Evolutionary conservation across 331 rosid genomes (phyloP).

Genomic region (Rhamnella rubrinervis): DNA sequence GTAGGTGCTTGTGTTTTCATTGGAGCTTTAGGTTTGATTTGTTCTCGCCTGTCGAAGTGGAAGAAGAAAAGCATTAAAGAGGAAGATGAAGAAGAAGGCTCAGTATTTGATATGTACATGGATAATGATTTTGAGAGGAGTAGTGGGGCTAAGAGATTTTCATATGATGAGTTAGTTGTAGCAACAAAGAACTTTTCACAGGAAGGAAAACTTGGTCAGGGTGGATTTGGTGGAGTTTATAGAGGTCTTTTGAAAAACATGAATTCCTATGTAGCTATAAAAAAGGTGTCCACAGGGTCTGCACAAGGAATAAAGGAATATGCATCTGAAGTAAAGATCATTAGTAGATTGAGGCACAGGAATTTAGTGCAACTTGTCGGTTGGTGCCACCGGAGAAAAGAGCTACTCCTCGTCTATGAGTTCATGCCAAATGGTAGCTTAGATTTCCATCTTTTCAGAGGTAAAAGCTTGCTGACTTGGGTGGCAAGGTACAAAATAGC

Average conservation of each 20-base stretch:
- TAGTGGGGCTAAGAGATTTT: slow-evolving; percentile 41
- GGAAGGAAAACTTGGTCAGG: slow-evolving; percentile 45
- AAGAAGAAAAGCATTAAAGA: slow-evolving; percentile 10
- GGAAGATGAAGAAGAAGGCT: neutral
- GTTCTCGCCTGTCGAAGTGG: neutral
- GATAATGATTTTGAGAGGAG: slow-evolving; percentile 37
- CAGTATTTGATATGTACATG: slow-evolving; percentile 5
- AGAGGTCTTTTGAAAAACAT: slow-evolving; percentile 39
- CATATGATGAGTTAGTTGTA: slow-evolving; percentile 25
- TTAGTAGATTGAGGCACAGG: slow-evolving; percentile 45
- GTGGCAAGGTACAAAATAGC: slow-evolving; percentile 39
- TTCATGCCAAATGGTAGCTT: slow-evolving; percentile 54
- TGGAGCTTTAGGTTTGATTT: slow-evolving; percentile 6
- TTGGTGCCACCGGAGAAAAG: slow-evolving; percentile 52
- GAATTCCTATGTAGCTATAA: slow-evolving; percentile 38
- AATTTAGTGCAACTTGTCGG: slow-evolving; percentile 54
- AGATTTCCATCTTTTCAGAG: slow-evolving; percentile 39
- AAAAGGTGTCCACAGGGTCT: slow-evolving; percentile 45
- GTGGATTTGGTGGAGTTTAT: slow-evolving; percentile 53
- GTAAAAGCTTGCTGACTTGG: slow-evolving; percentile 35
- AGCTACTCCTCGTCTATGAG: slow-evolving; percentile 47
- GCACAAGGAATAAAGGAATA: slow-evolving; percentile 49
- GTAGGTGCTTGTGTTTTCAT: neutral
- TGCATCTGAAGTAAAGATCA: slow-evolving; percentile 48
- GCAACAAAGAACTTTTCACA: slow-evolving; percentile 43